Conservation (phyloP, 768 basidiomycete genomes). For the Kwoniella dendrophila region DNA sequence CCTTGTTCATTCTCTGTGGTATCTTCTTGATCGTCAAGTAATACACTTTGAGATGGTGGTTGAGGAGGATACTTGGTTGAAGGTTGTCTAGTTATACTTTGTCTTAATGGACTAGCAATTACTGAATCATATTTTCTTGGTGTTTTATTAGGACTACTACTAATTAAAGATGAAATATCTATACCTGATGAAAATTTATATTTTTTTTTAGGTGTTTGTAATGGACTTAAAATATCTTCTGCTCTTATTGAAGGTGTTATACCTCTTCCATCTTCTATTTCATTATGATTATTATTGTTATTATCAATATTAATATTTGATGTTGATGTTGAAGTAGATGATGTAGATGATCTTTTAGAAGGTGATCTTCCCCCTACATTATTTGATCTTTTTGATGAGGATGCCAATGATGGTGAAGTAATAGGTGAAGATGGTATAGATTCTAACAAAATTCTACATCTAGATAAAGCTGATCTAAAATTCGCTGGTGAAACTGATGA, state of each 20-base stretch:
- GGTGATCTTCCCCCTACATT: slow-evolving; percentile 3
- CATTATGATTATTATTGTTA: not conserved
- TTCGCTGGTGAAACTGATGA: slow-evolving; percentile 47
- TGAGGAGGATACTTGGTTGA: not conserved
- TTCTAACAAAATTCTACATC: slow-evolving; percentile 28
- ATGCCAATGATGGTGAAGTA: slow-evolving; percentile 1
- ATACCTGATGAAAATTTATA: slow-evolving; percentile 38
- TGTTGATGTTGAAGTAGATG: not conserved
- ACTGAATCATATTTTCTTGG: slow-evolving; percentile 17
- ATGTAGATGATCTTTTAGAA: slow-evolving; percentile 1
- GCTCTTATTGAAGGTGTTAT: not conserved
- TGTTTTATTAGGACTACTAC: not conserved
- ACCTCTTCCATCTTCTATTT: not conserved
- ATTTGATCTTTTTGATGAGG: no score
- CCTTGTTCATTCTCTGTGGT: not conserved
- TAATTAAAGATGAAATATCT: slow-evolving; percentile 34
- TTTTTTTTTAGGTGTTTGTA: slow-evolving; percentile 40
- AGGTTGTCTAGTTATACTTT: slow-evolving; percentile 32
- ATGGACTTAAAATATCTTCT: slow-evolving; percentile 16
- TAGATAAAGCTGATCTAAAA: slow-evolving; percentile 37
- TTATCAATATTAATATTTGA: not conserved
- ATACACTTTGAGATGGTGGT: not conserved
- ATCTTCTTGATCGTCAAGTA: not conserved
- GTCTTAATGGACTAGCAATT: slow-evolving; percentile 36
- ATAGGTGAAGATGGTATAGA: slow-evolving; percentile 10